These are phyloP conservation scores for Vigna radiata DNA, from an alignment of 306 rosid species.

Conservation along the genomic window DNA sequence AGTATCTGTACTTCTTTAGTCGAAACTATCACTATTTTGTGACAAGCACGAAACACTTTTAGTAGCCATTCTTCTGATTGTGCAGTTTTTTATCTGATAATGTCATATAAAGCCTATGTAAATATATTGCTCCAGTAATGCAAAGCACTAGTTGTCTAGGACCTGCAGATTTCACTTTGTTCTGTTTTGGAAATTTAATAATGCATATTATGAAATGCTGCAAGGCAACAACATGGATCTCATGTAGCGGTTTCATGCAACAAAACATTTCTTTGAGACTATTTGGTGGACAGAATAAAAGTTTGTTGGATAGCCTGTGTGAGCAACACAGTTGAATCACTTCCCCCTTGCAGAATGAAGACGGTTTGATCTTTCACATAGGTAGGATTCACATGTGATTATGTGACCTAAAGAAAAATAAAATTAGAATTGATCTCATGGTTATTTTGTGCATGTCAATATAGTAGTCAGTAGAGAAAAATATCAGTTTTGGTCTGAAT, in stretches of 20 bases:
- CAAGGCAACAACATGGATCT: constrained; percentile 12
- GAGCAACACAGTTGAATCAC: too few species aligned
- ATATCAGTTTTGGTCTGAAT: too few species aligned
- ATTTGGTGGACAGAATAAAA: background rate
- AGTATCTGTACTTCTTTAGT: background rate
- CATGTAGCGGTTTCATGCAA: background rate
- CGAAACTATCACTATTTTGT: background rate
- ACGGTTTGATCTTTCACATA: too few species aligned
- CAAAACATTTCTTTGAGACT: constrained; percentile 1
- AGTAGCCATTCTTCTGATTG: constrained; percentile 26
- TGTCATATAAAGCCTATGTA: background rate
- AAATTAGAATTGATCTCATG: too few species aligned
- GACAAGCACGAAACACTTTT: background rate
- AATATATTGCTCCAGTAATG: background rate
- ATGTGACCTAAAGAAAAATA: too few species aligned
- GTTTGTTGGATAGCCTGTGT: background rate
- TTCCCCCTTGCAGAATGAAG: too few species aligned
- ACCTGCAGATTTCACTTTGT: background rate
- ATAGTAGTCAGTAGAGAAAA: too few species aligned
- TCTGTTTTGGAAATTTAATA: constrained; percentile 1
- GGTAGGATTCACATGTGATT: too few species aligned
- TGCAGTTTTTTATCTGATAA: background rate
- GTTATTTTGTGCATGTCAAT: too few species aligned
- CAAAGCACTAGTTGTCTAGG: constrained; percentile 14
- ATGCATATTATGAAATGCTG: background rate